Conservation (phyloP, 495 filamentous ascomycete genomes). For the Daldinia loculata region DNA sequence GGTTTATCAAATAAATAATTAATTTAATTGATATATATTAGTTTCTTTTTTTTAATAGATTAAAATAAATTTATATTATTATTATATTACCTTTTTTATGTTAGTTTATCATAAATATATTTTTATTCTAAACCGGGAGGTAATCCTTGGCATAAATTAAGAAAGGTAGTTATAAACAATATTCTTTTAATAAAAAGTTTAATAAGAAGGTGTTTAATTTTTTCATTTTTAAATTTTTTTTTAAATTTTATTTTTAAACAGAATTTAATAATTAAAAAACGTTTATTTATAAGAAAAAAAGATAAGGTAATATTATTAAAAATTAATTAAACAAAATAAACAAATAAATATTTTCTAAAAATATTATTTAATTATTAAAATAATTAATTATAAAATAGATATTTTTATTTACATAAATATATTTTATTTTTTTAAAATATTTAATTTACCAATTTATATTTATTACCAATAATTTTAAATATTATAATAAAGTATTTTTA, state of each 20-base stretch:
- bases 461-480: not conserved
- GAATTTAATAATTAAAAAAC: not conserved
- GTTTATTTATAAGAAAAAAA: not conserved
- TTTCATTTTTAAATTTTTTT: no score
- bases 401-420: not conserved
- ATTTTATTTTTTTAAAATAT: not conserved
- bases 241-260: not conserved
- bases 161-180: not conserved
- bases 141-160: not conserved
- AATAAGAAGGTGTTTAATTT: not conserved
- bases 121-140: not conserved
- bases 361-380: not conserved
- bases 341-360: not conserved
- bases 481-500: conserved; percentile 4
- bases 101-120: not conserved
- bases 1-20: no score
- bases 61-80: not conserved
- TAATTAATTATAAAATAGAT: not conserved
- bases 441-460: not conserved
- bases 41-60: no score
- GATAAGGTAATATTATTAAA: not conserved
- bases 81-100: not conserved
- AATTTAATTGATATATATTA: no score
- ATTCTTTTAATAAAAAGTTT: not conserved
- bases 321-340: not conserved